Base-by-base conservation (phyloP, 345 rosid species). In the Melaleuca alternifolia region DNA sequence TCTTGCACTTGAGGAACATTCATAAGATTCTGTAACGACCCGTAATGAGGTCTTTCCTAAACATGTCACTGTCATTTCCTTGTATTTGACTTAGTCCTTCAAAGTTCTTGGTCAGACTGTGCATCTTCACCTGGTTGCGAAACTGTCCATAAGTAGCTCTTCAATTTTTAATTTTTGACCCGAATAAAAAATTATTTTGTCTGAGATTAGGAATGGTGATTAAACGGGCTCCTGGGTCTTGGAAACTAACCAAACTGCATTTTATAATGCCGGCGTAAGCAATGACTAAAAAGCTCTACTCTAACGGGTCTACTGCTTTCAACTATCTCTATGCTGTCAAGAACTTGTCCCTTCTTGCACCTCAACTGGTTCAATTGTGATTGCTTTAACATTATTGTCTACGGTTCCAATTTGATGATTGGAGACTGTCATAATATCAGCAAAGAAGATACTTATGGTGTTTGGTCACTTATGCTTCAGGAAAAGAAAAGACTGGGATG, bases 401-500 rank as follows among this genome's bases (percentile, higher is more conserved):
- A 13, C 28, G 26, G 16, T 62, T 84, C 30, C 28, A 51, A 50
- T 15, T 84, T 52, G 51, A 81, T 85, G 9, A 54, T 41, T 84
- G 48, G 28, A 28, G 76, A 84, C n/a, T 85, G 65, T 82, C 50
- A 5, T 50, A 77, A n/a, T 71, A 3, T 54, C 77, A 48, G 62
- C 84, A 37, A 6, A 50, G 28, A 15, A 76, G 44, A 23, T 53
- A 79, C 57, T 65, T 87, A 48, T 76, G 30, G 84, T 9, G n/a
- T 75, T 23, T 87, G 71, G 53, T 37, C 71, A 76, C 46, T 71
- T 86, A 33, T 84, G 87, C 86, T 51, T 86, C 93, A 97, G 99
- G 94, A 97, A 97, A 91, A 91, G 99, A 89, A 97, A 97, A 92
- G 99, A 97, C 61, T 95, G 98, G 95, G 97, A 96, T 83, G 86